Conservation (phyloP, 2,329 filamentous ascomycete genomes). For the Ophiostoma sp. region DNA sequence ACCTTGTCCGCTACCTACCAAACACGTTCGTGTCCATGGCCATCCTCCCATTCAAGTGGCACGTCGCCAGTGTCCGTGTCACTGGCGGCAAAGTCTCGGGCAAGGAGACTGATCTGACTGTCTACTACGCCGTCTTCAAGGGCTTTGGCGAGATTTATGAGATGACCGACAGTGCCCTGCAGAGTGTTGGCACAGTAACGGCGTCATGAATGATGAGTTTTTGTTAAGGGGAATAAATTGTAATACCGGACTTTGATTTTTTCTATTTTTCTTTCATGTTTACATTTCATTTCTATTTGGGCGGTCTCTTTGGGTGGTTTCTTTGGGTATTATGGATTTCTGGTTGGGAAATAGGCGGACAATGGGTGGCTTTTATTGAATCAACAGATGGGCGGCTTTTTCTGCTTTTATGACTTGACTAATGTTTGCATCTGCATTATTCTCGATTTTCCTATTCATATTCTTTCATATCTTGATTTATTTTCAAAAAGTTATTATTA, state of each 20-base stretch:
- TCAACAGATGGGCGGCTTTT: neutral
- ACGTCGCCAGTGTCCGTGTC: conserved; percentile 8
- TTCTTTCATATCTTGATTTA: neutral
- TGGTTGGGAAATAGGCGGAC: neutral
- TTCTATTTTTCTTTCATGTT: neutral
- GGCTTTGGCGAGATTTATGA: conserved; percentile 23
- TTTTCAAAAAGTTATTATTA: neutral
- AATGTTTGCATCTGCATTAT: neutral
- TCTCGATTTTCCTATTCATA: neutral
- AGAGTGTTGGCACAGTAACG: conserved; percentile 11
- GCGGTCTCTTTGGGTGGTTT: neutral
- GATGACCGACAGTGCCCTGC: conserved; percentile 16
- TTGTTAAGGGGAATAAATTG: neutral
- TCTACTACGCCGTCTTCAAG: conserved; percentile 22
- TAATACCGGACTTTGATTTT: neutral
- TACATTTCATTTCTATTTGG: neutral
- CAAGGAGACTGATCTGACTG: conserved; percentile 4
- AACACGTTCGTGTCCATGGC: conserved; percentile 16
- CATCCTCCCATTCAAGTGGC: conserved; percentile 14
- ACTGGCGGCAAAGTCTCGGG: neutral
- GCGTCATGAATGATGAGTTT: neutral
- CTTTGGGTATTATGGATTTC: neutral
- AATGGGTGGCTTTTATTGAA: no score
- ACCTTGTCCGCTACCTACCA: conserved; percentile 8
- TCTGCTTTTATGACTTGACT: neutral